These are phyloP conservation scores for Cordyceps fumosorosea DNA, from an alignment of 2,329 filamentous ascomycete genomes.

Conservation along the genomic window DNA sequence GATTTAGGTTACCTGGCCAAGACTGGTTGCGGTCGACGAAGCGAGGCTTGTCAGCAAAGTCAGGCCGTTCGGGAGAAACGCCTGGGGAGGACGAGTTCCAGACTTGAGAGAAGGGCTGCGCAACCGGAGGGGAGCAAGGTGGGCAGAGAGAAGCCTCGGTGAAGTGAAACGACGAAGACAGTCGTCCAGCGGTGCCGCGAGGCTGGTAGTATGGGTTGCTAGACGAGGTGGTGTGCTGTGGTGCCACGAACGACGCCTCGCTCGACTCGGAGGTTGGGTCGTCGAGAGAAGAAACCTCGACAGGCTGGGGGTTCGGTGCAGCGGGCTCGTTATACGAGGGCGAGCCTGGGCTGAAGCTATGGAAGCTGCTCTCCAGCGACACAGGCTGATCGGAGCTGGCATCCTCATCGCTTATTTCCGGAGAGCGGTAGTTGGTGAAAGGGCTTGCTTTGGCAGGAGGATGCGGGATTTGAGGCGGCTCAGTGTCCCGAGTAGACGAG, in stretches of 20 bases:
- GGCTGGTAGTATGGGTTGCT: slow-evolving; percentile 30
- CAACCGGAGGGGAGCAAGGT: neutral
- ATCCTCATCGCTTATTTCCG: neutral
- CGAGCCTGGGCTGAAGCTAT: slow-evolving; percentile 18
- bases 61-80: neutral
- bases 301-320: neutral
- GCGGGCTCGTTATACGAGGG: slow-evolving; percentile 6
- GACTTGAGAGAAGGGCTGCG: neutral
- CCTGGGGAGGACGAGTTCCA: neutral
- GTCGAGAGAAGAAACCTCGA: neutral
- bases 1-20: neutral
- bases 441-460: neutral
- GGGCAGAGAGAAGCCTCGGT: neutral
- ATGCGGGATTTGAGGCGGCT: too few species aligned
- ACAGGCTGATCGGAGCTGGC: neutral
- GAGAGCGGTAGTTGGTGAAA: neutral
- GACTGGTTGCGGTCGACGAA: slow-evolving; percentile 9
- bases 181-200: slow-evolving; percentile 13
- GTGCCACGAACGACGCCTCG: neutral
- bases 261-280: neutral
- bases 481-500: neutral
- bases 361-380: slow-evolving; percentile 9
- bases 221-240: slow-evolving; percentile 4
- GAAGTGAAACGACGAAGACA: neutral
- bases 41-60: neutral